Evolutionary conservation across 2,329 filamentous ascomycete genomes (phyloP).

Genomic region (Parafenestella ontariensis): DNA sequence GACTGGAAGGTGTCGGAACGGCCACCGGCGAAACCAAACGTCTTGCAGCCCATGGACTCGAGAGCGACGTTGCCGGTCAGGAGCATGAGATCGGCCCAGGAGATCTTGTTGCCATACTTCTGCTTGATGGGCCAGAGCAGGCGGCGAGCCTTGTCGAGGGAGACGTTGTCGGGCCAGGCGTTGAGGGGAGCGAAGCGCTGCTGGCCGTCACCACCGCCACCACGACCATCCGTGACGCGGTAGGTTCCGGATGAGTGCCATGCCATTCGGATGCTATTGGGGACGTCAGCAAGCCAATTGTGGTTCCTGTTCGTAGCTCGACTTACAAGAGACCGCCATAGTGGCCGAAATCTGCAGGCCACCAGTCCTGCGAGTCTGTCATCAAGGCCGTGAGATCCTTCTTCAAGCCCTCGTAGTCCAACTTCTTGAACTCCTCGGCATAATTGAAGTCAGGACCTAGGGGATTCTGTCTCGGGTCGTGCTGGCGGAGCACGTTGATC

Average conservation of each 20-base stretch:
- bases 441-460: conserved; percentile 74
- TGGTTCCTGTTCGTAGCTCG: neutral
- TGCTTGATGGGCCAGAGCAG: conserved; percentile 84
- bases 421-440: conserved; percentile 71
- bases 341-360: conserved; percentile 83
- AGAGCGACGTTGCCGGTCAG: conserved; percentile 79
- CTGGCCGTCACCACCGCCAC: conserved; percentile 75
- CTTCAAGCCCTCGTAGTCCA: conserved; percentile 76
- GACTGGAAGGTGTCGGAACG: conserved; percentile 77
- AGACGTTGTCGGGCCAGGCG: conserved; percentile 82
- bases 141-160: conserved; percentile 80
- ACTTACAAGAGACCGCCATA: conserved; percentile 74
- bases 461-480: conserved; percentile 69
- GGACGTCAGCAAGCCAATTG: conserved; percentile 8
- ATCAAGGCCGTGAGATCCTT: conserved; percentile 74
- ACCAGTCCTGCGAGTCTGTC: conserved; percentile 82
- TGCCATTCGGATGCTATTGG: conserved; percentile 69
- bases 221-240: conserved; percentile 76
- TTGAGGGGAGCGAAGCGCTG: conserved; percentile 83
- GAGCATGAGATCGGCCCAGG: conserved; percentile 76
- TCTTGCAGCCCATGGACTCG: conserved; percentile 77
- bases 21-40: conserved; percentile 76
- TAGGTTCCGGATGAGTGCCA: conserved; percentile 85
- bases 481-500: conserved; percentile 76
- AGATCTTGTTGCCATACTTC: conserved; percentile 84